Base-by-base conservation (phyloP, 106 monocot genomes). In the Allium sativum region DNA sequence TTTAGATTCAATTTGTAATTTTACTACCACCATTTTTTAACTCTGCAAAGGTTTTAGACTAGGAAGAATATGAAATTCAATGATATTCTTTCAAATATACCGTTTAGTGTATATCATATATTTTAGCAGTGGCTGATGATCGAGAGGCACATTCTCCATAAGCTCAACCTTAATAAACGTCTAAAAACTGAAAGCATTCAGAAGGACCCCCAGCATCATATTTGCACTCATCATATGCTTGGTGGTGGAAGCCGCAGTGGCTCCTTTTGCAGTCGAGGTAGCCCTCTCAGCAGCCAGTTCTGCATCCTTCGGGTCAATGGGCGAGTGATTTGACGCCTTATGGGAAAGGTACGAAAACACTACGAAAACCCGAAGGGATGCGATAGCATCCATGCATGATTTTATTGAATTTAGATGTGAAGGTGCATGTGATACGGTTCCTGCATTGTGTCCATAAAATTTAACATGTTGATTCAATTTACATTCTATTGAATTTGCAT, bases 211-310 rank as follows among this genome's bases (percentile, higher is more conserved):
- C 7, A 77, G 68, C 56, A 56, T 75, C 1, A 71, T 85, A 10
- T 85, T 81, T 22, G 68, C 85, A 0, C 74, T 78, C 1, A 56
- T 85, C 11, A 81, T 85, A 11, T 85, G 81, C 60, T 81, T 81
- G 1, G 74, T 85, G 7, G 81, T 85, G 40, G 68, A 71, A 0
- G 81, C 81, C 0, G 81, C 78, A 0, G 61, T 81, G 68, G 73
- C 77, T 0, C 77, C 85, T 0, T 77, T 81, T 1, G 81, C 85
- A 1, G 81, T 77, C 9, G 81, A 74, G 3, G 81, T 74, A 0
- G 85, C 74, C 0, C 55, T 71, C n/a, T 81, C 78, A 0, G 66
- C 86, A 0, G 86, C 57, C 7, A 59, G 65, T 0, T 72, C 86
- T 6, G 61, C 61, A 4, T 75, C 81, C 2, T 4, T 78, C 20